Percentiles rank a stretch among this genome's conserved stretches.
Evolutionary conservation across 495 filamentous ascomycete genomes (phyloP).

Genomic region (Neurospora sp.): DNA sequence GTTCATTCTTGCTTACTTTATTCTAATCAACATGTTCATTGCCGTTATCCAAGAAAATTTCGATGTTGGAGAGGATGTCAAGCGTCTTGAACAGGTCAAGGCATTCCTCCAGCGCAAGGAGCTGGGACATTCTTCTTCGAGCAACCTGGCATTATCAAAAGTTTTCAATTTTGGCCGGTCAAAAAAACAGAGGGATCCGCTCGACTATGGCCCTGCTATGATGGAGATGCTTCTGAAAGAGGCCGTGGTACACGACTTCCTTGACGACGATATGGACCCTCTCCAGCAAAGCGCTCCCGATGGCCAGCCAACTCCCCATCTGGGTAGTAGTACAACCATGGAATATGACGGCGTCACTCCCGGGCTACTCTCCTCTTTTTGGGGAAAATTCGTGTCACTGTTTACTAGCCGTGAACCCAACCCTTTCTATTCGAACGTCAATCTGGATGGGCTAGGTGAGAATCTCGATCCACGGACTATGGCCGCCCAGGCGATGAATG

Average conservation of each 20-base stretch:
- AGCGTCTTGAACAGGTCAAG: slow-evolving; percentile 89
- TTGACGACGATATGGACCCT: slow-evolving; percentile 57
- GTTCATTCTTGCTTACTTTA: slow-evolving; percentile 93
- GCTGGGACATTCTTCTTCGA: slow-evolving; percentile 43
- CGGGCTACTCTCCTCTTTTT: slow-evolving; percentile 45
- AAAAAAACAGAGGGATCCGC: slow-evolving; percentile 60
- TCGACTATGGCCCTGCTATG: slow-evolving; percentile 79
- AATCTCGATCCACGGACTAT: slow-evolving; percentile 74
- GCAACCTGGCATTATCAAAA: slow-evolving; percentile 75
- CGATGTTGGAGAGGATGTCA: slow-evolving; percentile 98
- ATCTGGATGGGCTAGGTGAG: slow-evolving; percentile 62
- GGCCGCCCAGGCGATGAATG: slow-evolving; percentile 80
- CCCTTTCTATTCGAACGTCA: slow-evolving; percentile 82
- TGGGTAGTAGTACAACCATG: slow-evolving; percentile 1
- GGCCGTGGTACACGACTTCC: slow-evolving; percentile 85
- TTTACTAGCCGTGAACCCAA: slow-evolving; percentile 69
- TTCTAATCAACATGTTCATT: slow-evolving; percentile 99
- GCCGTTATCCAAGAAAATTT: slow-evolving; percentile 99
- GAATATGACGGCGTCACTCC: slow-evolving; percentile 30
- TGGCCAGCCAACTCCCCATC: slow-evolving; percentile 24
- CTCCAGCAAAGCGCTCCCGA: slow-evolving; percentile 30
- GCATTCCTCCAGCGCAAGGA: slow-evolving; percentile 90
- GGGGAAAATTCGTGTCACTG: slow-evolving; percentile 41
- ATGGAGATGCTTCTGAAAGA: slow-evolving; percentile 95
- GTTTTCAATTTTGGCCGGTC: slow-evolving; percentile 74